Base-by-base conservation (phyloP, 2,329 filamentous ascomycete genomes). In the Alternaria arbusti region DNA sequence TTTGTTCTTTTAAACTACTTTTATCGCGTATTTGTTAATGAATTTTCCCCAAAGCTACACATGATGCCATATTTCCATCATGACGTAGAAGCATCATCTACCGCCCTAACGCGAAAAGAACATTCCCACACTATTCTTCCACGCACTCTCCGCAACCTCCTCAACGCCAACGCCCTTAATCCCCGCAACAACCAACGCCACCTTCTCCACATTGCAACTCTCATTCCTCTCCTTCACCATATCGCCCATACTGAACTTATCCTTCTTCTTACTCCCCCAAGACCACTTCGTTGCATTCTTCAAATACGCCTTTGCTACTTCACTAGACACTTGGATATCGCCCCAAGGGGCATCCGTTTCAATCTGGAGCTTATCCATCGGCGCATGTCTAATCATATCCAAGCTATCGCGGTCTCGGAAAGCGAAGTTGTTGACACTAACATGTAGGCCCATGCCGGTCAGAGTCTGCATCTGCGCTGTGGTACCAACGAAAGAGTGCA, bases 221-320 rank as follows among this genome's bases (percentile, higher is more conserved):
- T 86, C 84, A 63, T 86, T 86, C 44, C 84, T 73, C 60, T 83
- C 82, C 66, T 86, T 87, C 2, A 86, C 79, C 83, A 86, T 85
- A 30, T 75, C 74, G 0, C 79, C 80, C 8, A 65, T 36, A 51
- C 82, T 78, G 65, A 84, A 87, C 67, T 84, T 86, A 47, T 85
- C 83, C 64, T 79, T 82, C 74, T 86, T 86, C 77, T 84, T 84
- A 9, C 78, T 80, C 15, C 71, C 65, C 5, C 58, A 61, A n/a
- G 82, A 81, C 49, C 84, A 59, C 6, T 78, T 69, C 7, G 71
- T 71, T 11, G 80, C 81, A 46, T 81, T 77, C 13, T 52, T 65
- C n/a, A 84, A 68, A 59, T 83, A 86, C 12, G 70, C 73, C 65
- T 80, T 85, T 15, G 79, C 78, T 0, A 82, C 73, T 49, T 82